A percentile compares a stretch with the other conserved stretches of the same genome.
Conservation (phyloP, 108 stramenopile genomes). For the Craspedostauros australis region DNA sequence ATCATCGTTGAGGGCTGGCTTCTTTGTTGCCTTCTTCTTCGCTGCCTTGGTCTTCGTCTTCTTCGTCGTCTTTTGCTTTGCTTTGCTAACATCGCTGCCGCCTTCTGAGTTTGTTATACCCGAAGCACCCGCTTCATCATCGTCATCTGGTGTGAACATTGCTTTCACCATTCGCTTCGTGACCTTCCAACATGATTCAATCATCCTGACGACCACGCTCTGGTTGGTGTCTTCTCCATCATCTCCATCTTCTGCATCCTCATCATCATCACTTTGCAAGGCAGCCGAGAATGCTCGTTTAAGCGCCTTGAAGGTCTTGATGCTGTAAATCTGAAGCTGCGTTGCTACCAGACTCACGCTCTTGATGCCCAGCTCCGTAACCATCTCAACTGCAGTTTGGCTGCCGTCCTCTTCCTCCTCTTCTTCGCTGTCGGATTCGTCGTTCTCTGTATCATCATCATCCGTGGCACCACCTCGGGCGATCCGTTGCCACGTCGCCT, state of each 20-base stretch:
- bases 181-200: neutral
- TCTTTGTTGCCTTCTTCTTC: neutral
- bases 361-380: too few relatives aligned
- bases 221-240: constrained; percentile 4
- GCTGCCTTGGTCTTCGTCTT: neutral
- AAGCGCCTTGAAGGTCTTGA: constrained; percentile 2
- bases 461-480: too few relatives aligned
- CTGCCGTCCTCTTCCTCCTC: constrained; percentile 5
- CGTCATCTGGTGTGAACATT: constrained; percentile 6
- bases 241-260: constrained; percentile 3
- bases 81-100: neutral
- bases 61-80: neutral
- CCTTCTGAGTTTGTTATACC: neutral
- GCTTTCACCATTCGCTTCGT: constrained; percentile 22
- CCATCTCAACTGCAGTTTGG: too few relatives aligned
- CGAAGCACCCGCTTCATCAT: neutral
- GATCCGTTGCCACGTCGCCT: too few relatives aligned
- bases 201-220: neutral
- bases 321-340: too few relatives aligned
- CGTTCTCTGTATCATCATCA: neutral
- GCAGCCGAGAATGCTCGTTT: constrained; percentile 12
- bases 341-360: too few relatives aligned
- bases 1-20: neutral
- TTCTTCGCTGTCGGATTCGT: constrained; percentile 1
- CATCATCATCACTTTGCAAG: constrained; percentile 7